These are phyloP conservation scores for Microbotryum intermedium DNA, from an alignment of 1,284 basidiomycete species.

Conservation along the genomic window DNA sequence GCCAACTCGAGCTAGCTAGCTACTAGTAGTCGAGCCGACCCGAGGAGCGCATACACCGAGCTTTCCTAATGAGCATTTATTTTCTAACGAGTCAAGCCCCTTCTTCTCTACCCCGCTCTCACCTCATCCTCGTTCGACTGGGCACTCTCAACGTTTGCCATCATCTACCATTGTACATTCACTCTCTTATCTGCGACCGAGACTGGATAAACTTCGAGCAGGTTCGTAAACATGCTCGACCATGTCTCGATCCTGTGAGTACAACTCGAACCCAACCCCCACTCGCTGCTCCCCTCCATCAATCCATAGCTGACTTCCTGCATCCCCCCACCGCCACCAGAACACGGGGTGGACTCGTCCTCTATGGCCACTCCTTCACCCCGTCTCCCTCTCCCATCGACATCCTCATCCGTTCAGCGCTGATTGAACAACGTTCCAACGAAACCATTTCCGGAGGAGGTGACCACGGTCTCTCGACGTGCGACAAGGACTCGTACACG, in stretches of 20 bases:
- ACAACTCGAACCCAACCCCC: too few relatives aligned
- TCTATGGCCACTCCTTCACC: conserved; percentile 70
- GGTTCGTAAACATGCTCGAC: too few relatives aligned
- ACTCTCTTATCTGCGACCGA: too few relatives aligned
- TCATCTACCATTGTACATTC: too few relatives aligned
- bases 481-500: conserved; percentile 79
- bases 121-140: background rate
- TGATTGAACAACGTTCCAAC: conserved; percentile 67
- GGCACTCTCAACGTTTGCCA: too few relatives aligned
- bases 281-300: too few relatives aligned
- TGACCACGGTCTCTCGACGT: conserved; percentile 39
- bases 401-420: conserved; percentile 74
- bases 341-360: conserved; percentile 67
- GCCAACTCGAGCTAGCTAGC: too few relatives aligned
- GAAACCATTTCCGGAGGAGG: background rate
- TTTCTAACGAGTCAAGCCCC: too few relatives aligned
- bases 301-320: too few relatives aligned
- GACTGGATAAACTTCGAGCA: too few relatives aligned
- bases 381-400: conserved; percentile 72
- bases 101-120: background rate
- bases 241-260: too few relatives aligned
- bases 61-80: background rate
- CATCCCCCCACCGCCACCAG: background rate
- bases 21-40: too few relatives aligned
- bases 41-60: background rate